Base-by-base conservation (phyloP, 2,329 filamentous ascomycete species). In the Monosporascus sp. region DNA sequence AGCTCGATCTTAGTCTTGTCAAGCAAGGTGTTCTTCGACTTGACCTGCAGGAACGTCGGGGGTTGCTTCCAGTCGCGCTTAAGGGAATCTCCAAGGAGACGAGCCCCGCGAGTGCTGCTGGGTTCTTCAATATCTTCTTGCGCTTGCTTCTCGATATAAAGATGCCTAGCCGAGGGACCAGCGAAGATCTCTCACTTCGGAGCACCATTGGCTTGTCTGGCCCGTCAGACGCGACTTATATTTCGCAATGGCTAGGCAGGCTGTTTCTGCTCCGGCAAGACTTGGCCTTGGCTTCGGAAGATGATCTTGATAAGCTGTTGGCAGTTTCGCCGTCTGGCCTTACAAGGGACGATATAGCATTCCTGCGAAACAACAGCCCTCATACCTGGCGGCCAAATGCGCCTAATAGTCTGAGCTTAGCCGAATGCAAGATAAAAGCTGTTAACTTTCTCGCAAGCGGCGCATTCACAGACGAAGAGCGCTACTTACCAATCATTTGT, bases 1-100 rank as follows among this genome's bases (percentile, higher is more conserved):
- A 96, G 67, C 88, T 97, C 62, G 92, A 97, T 70, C 75, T 97
- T 41, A 79, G 88, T 19, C 96, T 96, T 67, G 88, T 97, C 38
- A 89, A 95, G 65, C 90, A 96, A 66, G 94, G 93, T 43, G 64
- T 83, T 27, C 69, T 74, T 43, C 75, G 79, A 3, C 67, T 81
- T 22, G 69, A 75, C 35, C 69, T 74, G 14, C 65, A 78, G 51
- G 87, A 93, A 43, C 82, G 90, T 60, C 79, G 87, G 37, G 82
- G 85, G 11, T 74, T 96, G 5, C 71, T 97, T n/a, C 85, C 90
- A 2, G 78, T 82, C 3, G 71, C 91, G 9, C 72, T 92, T 17
- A 76, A 80, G 58, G 87, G 86, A 9, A 86, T 95, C 45, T 76
- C 81, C 3, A 75, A 76, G 22, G 81, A 85, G 60, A 77, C 78